These are phyloP conservation scores for Caryopteris hybrid DNA, from an alignment of 305 asterid genomes.

Conservation along the genomic window DNA sequence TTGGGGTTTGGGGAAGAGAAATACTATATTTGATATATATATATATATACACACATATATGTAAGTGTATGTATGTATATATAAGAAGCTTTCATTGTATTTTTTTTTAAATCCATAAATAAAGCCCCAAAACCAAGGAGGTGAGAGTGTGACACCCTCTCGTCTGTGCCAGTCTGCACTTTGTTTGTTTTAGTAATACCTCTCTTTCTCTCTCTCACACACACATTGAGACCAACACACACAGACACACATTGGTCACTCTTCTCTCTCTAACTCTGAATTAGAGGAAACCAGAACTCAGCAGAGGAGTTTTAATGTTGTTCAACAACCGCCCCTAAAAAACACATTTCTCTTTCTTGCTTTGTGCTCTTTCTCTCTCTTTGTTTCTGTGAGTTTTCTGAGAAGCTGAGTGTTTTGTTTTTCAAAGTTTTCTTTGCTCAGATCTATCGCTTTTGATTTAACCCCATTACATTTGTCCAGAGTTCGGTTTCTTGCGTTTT, in stretches of 20 bases:
- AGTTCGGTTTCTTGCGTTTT: conserved; percentile 14
- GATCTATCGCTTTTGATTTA: conserved; percentile 44
- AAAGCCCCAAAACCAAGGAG: conserved; percentile 37
- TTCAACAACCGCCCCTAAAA: conserved; percentile 46
- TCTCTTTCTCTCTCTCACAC: conserved; percentile 21
- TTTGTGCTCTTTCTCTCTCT: conserved; percentile 12
- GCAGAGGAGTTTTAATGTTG: conserved; percentile 50
- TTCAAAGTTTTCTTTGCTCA: conserved; percentile 21
- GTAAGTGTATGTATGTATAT: too few species aligned
- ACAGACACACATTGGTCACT: conserved; percentile 23
- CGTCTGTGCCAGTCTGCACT: conserved; percentile 38
- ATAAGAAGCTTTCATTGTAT: too few species aligned
- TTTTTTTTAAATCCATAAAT: conserved; percentile 30
- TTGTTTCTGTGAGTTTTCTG: conserved; percentile 13
- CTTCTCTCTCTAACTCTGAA: conserved; percentile 51
- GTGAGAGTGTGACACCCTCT: conserved; percentile 37
- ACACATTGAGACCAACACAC: too few species aligned
- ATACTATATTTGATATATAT: conserved; percentile 14
- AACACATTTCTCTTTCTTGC: conserved; percentile 7
- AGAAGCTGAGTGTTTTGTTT: conserved; percentile 16
- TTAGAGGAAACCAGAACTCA: conserved; percentile 46
- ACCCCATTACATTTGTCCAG: conserved; percentile 17
- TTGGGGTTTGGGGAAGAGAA: conserved; percentile 7
- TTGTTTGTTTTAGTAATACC: conserved; percentile 23
- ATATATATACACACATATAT: too few species aligned